phyloP scores from a whole-genome alignment of 345 rosid species.

The Sonneratia caseolaris region DNA sequence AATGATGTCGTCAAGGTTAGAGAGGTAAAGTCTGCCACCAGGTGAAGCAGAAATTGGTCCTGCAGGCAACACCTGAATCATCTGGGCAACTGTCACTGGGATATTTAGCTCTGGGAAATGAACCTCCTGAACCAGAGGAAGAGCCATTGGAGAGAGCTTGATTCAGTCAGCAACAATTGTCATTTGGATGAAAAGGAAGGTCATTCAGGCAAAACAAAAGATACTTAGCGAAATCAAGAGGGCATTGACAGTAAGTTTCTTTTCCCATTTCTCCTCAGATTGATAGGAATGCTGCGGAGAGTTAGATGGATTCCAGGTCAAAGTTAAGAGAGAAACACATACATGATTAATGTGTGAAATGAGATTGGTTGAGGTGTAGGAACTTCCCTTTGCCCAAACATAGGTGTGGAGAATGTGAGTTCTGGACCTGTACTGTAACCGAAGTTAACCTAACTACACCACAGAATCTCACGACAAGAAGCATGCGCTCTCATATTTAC shows the following conservation, averaged over 20 bases:
- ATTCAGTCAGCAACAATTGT: not conserved
- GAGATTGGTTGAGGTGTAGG: slow-evolving; percentile 9
- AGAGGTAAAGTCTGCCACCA: slow-evolving; percentile 58
- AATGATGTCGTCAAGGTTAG: slow-evolving; percentile 69
- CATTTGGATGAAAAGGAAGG: slow-evolving; percentile 1
- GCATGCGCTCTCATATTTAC: too few species aligned
- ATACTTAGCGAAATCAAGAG: not conserved
- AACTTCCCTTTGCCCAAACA: slow-evolving; percentile 1
- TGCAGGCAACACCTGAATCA: slow-evolving; percentile 40
- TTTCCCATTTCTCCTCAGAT: slow-evolving; percentile 2
- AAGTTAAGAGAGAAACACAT: slow-evolving; percentile 6
- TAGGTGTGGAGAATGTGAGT: not conserved
- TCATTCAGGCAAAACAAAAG: slow-evolving; percentile 4
- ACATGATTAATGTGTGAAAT: slow-evolving; percentile 1
- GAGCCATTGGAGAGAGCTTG: slow-evolving; percentile 33
- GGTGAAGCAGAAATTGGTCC: slow-evolving; percentile 38
- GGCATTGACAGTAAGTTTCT: not conserved
- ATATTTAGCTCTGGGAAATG: slow-evolving; percentile 38
- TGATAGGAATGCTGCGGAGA: slow-evolving; percentile 4
- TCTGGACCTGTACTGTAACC: slow-evolving; percentile 9
- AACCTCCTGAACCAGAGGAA: slow-evolving; percentile 51
- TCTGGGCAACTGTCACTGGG: slow-evolving; percentile 28
- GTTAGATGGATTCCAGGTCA: not conserved
- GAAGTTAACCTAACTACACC: slow-evolving; percentile 16
- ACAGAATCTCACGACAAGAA: not conserved